Evolutionary conservation across 2,329 filamentous ascomycete genomes (phyloP).

Genomic region (Aspergillus hortae): DNA sequence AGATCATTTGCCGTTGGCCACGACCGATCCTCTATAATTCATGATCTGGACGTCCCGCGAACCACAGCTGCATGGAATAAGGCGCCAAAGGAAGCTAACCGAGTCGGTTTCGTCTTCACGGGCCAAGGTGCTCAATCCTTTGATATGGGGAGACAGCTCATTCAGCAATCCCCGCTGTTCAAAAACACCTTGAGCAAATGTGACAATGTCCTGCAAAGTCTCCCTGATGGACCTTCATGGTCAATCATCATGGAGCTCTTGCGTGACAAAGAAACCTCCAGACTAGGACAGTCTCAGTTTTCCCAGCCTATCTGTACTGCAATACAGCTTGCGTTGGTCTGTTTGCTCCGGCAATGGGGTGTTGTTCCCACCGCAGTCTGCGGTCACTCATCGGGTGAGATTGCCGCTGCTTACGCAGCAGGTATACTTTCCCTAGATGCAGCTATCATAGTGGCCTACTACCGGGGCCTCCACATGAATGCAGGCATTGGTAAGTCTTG

Average conservation of each 20-base stretch:
- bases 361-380: slow-evolving; percentile 11
- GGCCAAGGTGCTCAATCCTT: slow-evolving; percentile 24
- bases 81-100: background rate
- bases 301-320: background rate
- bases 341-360: slow-evolving; percentile 6
- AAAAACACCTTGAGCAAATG: background rate
- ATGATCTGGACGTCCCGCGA: background rate
- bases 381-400: slow-evolving; percentile 21
- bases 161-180: slow-evolving; percentile 8
- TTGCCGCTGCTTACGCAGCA: slow-evolving; percentile 18
- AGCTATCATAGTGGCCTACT: slow-evolving; percentile 4
- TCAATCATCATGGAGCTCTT: slow-evolving; percentile 5
- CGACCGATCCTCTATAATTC: background rate
- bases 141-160: slow-evolving; percentile 15
- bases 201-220: slow-evolving; percentile 7
- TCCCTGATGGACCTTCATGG: slow-evolving; percentile 14
- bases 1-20: background rate
- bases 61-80: background rate
- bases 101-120: slow-evolving; percentile 21
- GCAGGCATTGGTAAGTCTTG: background rate
- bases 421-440: slow-evolving; percentile 8
- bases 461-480: background rate
- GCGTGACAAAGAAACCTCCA: background rate
- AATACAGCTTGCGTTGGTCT: background rate
- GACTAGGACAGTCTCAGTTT: background rate